These are phyloP conservation scores for Penicillium polonicum DNA, from an alignment of 2,329 filamentous ascomycete genomes.

Conservation along the genomic window DNA sequence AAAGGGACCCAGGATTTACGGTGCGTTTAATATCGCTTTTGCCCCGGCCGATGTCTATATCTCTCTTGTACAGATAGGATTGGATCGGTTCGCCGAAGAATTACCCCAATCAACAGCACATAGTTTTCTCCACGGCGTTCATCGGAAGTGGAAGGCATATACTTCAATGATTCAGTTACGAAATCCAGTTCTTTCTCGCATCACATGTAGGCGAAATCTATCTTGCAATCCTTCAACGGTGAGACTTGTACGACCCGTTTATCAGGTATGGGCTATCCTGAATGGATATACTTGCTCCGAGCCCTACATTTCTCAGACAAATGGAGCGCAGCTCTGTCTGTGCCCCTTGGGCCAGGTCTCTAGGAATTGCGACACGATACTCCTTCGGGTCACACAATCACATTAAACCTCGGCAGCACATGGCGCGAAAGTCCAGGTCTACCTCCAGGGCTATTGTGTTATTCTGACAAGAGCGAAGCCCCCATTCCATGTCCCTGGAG, in stretches of 20 bases:
- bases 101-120: constrained; percentile 7
- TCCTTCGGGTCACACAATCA: constrained; percentile 1
- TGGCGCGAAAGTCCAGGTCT: background rate
- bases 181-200: background rate
- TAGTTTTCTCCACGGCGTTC: constrained; percentile 1
- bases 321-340: background rate
- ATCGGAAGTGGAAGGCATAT: background rate
- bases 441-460: background rate
- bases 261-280: background rate
- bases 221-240: background rate
- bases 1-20: background rate
- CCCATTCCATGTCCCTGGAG: background rate
- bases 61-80: constrained; percentile 13
- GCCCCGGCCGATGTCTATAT: background rate
- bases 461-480: background rate
- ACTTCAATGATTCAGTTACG: background rate
- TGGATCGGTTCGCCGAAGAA: constrained; percentile 1
- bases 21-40: background rate
- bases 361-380: background rate
- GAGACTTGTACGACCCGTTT: constrained; percentile 4
- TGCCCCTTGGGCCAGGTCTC: background rate
- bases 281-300: background rate
- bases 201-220: constrained; percentile 5
- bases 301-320: background rate
- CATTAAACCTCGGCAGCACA: constrained; percentile 5